phyloP scores from a whole-genome alignment of 169 alveolate species.

The Plasmodium gaboni region DNA sequence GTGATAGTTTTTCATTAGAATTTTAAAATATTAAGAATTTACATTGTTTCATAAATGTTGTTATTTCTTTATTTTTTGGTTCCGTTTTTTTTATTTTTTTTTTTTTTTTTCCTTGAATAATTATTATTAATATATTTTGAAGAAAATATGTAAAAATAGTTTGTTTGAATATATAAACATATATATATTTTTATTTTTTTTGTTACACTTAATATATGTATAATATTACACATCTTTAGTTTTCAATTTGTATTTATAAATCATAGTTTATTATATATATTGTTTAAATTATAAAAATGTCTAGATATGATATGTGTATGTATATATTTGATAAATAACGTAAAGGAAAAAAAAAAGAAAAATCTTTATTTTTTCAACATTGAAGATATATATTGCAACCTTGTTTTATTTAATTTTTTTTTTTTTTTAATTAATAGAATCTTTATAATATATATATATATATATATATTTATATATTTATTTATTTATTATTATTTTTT shows the following conservation, averaged over 20 bases:
- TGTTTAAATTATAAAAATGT: too few species aligned
- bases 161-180: neutral
- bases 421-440: too few species aligned
- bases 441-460: too few species aligned
- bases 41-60: neutral
- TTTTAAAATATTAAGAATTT: constrained; percentile 1
- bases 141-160: neutral
- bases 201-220: neutral
- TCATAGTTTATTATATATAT: too few species aligned
- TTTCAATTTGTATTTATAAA: too few species aligned
- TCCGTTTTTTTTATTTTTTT: neutral
- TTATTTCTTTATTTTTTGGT: neutral
- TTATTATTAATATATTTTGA: neutral
- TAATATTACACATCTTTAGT: too few species aligned
- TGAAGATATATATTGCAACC: too few species aligned
- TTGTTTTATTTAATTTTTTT: too few species aligned
- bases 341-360: too few species aligned
- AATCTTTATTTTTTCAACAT: too few species aligned
- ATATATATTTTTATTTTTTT: constrained; percentile 1
- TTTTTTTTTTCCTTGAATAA: constrained; percentile 4
- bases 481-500: neutral
- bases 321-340: too few species aligned
- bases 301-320: too few species aligned
- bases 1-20: constrained; percentile 8
- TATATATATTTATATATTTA: constrained; percentile 1